Conservation (phyloP, 208 protist species). For the Wallacemonas sp. region DNA sequence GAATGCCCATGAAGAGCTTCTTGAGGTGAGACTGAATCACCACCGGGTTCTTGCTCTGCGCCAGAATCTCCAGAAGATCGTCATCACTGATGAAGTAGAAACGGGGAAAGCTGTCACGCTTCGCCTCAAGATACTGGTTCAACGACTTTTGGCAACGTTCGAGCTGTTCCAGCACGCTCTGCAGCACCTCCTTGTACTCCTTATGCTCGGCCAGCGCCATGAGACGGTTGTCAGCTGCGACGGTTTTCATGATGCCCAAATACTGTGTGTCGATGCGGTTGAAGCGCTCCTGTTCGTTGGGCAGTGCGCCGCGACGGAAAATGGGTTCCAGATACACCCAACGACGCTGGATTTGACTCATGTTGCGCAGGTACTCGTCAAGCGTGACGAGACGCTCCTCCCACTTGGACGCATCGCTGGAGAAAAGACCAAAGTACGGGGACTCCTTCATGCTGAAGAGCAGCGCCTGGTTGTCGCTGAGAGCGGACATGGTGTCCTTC, state of each 20-base stretch:
- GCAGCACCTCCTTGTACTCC: slow-evolving; percentile 84
- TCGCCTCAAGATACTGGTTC: slow-evolving; percentile 97
- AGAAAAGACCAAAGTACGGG: slow-evolving; percentile 94
- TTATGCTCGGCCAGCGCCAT: slow-evolving; percentile 79
- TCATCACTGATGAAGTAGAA: slow-evolving; percentile 99
- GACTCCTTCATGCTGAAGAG: slow-evolving; percentile 97
- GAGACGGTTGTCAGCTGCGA: slow-evolving; percentile 85
- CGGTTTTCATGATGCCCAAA: slow-evolving; percentile 88
- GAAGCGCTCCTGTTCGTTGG: slow-evolving; percentile 96
- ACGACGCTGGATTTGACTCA: slow-evolving; percentile 98
- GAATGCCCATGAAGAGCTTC: slow-evolving; percentile 98
- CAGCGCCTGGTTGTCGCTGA: slow-evolving; percentile 97
- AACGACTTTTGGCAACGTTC: slow-evolving; percentile 97
- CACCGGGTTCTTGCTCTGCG: slow-evolving; percentile 93
- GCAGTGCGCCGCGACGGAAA: slow-evolving; percentile 96
- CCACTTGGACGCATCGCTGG: slow-evolving; percentile 90
- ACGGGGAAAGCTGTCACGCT: slow-evolving; percentile 95
- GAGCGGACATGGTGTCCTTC: slow-evolving; percentile 94
- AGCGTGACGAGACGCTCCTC: slow-evolving; percentile 92
- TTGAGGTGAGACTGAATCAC: slow-evolving; percentile 98
- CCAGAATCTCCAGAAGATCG: slow-evolving; percentile 98
- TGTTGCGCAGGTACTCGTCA: slow-evolving; percentile 89
- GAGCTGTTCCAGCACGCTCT: slow-evolving; percentile 94
- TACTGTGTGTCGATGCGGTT: slow-evolving; percentile 95
- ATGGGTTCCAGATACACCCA: slow-evolving; percentile 99